Conservation (phyloP, 768 basidiomycete species). For the Chiua virens region DNA sequence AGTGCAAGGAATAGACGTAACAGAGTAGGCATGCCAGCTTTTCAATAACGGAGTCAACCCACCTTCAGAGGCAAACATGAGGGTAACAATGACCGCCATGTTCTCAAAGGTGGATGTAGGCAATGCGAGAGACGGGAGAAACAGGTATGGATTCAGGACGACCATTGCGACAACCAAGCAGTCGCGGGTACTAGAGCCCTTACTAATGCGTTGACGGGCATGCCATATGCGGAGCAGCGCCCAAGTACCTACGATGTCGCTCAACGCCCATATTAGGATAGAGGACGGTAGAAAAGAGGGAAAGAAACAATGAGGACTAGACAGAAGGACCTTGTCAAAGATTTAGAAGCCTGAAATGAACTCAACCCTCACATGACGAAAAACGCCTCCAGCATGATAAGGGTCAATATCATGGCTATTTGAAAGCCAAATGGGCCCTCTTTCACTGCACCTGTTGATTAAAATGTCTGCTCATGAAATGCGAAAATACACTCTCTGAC, state of each 20-base stretch:
- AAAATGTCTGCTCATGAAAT: not conserved
- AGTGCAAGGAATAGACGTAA: not conserved
- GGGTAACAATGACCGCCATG: constrained; percentile 57
- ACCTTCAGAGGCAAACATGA: constrained; percentile 76
- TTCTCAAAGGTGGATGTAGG: constrained; percentile 88
- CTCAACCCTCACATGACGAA: constrained; percentile 69
- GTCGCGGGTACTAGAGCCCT: constrained; percentile 47
- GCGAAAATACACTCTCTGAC: constrained; percentile 49
- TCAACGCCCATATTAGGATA: constrained; percentile 67
- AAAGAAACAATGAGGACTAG: constrained; percentile 81
- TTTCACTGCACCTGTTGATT: constrained; percentile 53
- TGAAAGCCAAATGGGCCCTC: constrained; percentile 90
- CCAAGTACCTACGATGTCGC: constrained; percentile 68
- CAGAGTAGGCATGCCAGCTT: not conserved
- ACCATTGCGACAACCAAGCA: constrained; percentile 64
- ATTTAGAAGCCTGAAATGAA: not conserved
- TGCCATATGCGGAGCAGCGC: constrained; percentile 69
- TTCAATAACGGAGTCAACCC: constrained; percentile 7
- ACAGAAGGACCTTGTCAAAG: not conserved
- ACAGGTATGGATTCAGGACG: constrained; percentile 85
- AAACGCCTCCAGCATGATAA: constrained; percentile 82
- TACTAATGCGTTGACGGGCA: constrained; percentile 50
- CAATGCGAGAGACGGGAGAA: constrained; percentile 75
- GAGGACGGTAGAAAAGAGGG: constrained; percentile 70
- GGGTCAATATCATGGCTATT: constrained; percentile 77